Conservation (phyloP, 1,139 yeast genomes). For the Yamadazyma membranifaciens region DNA sequence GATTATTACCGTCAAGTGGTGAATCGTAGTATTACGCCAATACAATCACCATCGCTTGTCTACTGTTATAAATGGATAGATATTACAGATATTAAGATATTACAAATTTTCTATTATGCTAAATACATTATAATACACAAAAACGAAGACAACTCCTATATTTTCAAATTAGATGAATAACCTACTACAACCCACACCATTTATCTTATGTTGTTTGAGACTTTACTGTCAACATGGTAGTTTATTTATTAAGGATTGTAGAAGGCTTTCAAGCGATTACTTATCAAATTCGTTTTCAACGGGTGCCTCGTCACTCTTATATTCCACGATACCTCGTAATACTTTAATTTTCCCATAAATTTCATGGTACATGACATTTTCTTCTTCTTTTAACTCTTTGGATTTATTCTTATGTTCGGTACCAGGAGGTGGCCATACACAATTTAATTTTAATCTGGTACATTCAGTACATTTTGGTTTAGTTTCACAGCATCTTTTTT, state of each 20-base stretch:
- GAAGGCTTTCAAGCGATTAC: too few relatives aligned
- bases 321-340: conserved; percentile 59
- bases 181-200: too few relatives aligned
- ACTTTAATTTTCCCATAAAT: conserved; percentile 60
- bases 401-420: conserved; percentile 49
- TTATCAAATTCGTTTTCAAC: conserved; percentile 4
- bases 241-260: too few relatives aligned
- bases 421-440: conserved; percentile 53
- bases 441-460: conserved; percentile 35
- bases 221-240: too few relatives aligned
- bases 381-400: conserved; percentile 47
- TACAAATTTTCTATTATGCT: not conserved
- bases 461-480: conserved; percentile 46
- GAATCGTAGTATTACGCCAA: too few relatives aligned
- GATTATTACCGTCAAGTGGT: too few relatives aligned
- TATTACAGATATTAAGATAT: too few relatives aligned
- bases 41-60: too few relatives aligned
- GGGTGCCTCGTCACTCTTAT: conserved; percentile 20
- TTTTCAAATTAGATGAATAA: not conserved
- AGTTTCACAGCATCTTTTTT: conserved; percentile 46
- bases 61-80: too few relatives aligned
- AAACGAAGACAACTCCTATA: too few relatives aligned
- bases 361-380: conserved; percentile 49
- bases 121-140: conserved; percentile 3
- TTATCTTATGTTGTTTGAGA: too few relatives aligned